Evolutionary conservation across 2,329 filamentous ascomycete species (phyloP), one percentile per base, ranked within the genome.

Genomic region (Fusarium temperatum): DNA sequence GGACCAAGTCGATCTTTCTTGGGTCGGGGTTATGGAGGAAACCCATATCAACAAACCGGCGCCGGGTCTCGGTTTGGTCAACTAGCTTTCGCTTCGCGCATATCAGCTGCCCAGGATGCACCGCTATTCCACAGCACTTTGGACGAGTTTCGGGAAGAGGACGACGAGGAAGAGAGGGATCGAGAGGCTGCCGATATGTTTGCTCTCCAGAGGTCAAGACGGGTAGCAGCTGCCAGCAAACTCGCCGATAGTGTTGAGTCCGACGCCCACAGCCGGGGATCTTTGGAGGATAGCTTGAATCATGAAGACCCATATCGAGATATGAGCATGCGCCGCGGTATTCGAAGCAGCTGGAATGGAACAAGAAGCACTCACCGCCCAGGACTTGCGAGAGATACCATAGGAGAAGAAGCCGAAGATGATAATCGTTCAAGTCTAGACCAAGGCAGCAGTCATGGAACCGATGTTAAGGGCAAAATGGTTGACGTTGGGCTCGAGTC

Each of bases 61-160:
- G 84, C 88, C 18, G 88, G 89, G 48, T 94, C 93, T 6, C 91
- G 95, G 53, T 89, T 94, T 76, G 95, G 97, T 71, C 84, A 85
- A 59, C 80, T 88, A 63, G 92, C 91, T 36, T 97, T 98, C 81
- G 90, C 92, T 35, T 94, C 94, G 17, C 89, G 95, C 57, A 91
- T 93, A 69, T 89, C 92, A 9, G 87, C 90, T 50, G 87, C 87
- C 26, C 92, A 94, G 66, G 93, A 95, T 75, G 95, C 96, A 15
- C 96, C 96, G 63, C 87, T 99, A n/a, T 98, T 99, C 82, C 95
- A 96, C 83, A 97, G 94, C 79, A 92, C 94, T 9, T 90, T 95
- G 22, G 95, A 98, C 81, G 94, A 97, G 79, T 96, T 97, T 74
- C 91, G 93, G 70, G 95, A 98, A 82, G 94, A 97, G 79, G 95